Evolutionary conservation across 441 rosid species (phyloP), one percentile per base, ranked within the genome.

Genomic region (Kokia cookei): DNA sequence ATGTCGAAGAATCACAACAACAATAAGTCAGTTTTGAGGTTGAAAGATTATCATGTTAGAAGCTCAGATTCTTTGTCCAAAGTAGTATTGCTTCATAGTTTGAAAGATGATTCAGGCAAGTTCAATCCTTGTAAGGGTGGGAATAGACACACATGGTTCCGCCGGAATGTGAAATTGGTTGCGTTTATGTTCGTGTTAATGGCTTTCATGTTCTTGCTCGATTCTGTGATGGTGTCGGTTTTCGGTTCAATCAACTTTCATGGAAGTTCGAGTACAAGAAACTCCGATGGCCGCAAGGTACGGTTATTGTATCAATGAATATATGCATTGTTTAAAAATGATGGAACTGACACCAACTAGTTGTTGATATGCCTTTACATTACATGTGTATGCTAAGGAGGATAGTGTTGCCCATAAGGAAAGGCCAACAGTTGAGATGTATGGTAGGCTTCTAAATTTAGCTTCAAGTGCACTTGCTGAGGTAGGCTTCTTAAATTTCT

Each of bases 401-500:
- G 86, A 72, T 59, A 66, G 42, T 17, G 61, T 59, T 45, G 65
- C 73, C 45, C 75, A 50, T 40, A 84, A 82, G 75, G 90, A 77
- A 63, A 77, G 78, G 69, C 78, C 75, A 63, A 83, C 84, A 1
- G 83, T 95, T 51, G 79, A 78, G 86, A 95, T 95, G 95, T 87
- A 91, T 67, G 81, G 85, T 71, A 84, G 84, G 75, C 93, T 95
- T 75, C 79, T 91, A 48, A 85, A 80, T 78, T 75, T 90, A 81
- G 96, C 99, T 78, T 89, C 92, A 4, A 75, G 60, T 80, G 84
- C 90, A 11, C 97, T 93, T 35, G 73, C 82, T 66, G 86, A 88
- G 92, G 99, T 93, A 81, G 69, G 85, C 65, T 43, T 65, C 45
- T 61, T 7, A 63, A 15, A 71, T 77, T 48, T 29, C 27, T 50